Conservation (phyloP, 768 basidiomycete genomes). For the Agrocybe chaxingu region DNA sequence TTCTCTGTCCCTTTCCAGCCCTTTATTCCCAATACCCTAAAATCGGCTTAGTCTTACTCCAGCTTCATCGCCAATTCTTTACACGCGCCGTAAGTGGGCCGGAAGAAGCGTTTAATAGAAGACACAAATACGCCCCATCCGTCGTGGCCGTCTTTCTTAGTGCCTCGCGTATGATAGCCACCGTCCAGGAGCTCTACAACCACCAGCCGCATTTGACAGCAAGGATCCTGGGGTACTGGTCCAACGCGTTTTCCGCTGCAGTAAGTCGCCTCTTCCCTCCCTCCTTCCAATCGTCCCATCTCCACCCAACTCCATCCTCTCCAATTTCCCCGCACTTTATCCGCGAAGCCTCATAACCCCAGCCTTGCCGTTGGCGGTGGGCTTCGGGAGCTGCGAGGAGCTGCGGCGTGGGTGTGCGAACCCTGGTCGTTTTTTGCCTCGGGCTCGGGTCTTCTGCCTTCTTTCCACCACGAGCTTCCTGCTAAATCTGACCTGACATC, state of each 20-base stretch:
- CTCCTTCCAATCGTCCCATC: neutral
- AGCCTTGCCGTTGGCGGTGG: slow-evolving; percentile 1
- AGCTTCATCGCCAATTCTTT: slow-evolving; percentile 67
- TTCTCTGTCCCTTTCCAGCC: neutral
- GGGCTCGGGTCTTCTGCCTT: too few relatives aligned
- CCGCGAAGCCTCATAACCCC: slow-evolving; percentile 3
- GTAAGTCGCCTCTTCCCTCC: slow-evolving; percentile 27
- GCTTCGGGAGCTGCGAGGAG: slow-evolving; percentile 5
- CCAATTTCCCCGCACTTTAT: neutral
- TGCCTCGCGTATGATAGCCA: slow-evolving; percentile 61
- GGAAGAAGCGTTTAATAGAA: slow-evolving; percentile 57
- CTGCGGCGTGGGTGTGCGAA: slow-evolving; percentile 16
- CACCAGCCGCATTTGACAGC: slow-evolving; percentile 59
- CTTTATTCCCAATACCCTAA: neutral
- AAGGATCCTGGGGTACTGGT: slow-evolving; percentile 51
- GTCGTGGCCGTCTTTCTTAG: slow-evolving; percentile 67
- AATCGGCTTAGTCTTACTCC: slow-evolving; percentile 49
- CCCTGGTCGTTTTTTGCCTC: neutral
- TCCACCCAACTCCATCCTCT: neutral
- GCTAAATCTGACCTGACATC: neutral
- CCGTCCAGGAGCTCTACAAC: slow-evolving; percentile 51
- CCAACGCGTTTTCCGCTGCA: slow-evolving; percentile 50
- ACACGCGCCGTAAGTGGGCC: slow-evolving; percentile 57
- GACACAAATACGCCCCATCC: slow-evolving; percentile 65
- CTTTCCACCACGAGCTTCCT: too few relatives aligned